Conservation (phyloP, 1,284 basidiomycete genomes). For the Pholiota adiposa region DNA sequence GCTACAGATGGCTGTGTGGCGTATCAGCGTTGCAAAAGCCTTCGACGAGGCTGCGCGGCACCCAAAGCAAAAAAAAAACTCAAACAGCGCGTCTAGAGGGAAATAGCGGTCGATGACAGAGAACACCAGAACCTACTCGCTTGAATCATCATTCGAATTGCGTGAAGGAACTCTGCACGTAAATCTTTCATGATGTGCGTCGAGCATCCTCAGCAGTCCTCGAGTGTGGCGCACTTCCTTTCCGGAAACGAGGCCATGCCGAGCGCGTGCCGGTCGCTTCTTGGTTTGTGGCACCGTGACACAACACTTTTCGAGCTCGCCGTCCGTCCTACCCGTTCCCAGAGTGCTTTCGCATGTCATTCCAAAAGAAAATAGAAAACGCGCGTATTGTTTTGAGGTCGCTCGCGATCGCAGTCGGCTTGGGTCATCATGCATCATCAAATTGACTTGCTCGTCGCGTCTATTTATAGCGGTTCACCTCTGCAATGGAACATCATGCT, state of each 20-base stretch:
- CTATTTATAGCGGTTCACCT: background rate
- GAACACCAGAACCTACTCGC: too few species aligned
- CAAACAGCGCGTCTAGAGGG: background rate
- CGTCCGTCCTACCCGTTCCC: background rate
- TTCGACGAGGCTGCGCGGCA: too few species aligned
- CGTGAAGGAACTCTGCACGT: background rate
- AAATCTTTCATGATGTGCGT: slow-evolving; percentile 2
- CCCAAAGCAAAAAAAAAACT: too few species aligned
- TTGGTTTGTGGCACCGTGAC: background rate
- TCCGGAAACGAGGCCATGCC: background rate
- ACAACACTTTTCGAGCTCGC: background rate
- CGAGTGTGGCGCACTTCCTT: slow-evolving; percentile 6
- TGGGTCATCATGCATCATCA: background rate
- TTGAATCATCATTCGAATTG: background rate
- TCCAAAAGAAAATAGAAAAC: background rate
- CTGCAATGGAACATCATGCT: background rate
- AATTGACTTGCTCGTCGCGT: background rate
- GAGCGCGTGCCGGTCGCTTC: background rate
- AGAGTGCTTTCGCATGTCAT: background rate
- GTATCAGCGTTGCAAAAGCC: too few species aligned
- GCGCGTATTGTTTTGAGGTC: background rate
- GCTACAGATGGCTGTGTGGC: too few species aligned
- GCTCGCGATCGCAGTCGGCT: background rate
- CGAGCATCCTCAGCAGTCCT: background rate
- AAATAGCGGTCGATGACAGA: background rate